Evolutionary conservation across 208 protist genomes (phyloP).

Genomic region (Lotmaria passim): DNA sequence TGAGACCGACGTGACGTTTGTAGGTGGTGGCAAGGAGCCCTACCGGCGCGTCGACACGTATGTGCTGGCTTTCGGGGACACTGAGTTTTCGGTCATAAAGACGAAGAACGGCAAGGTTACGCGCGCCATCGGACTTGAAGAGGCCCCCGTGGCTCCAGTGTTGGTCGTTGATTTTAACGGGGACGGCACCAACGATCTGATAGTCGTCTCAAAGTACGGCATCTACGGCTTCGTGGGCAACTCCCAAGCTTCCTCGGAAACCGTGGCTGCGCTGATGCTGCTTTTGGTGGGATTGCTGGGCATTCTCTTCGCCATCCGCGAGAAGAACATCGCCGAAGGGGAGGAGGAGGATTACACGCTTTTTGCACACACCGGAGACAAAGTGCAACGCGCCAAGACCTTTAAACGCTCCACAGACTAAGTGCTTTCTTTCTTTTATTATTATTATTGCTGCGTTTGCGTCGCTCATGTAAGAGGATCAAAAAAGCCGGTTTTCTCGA

Average conservation of each 20-base stretch:
- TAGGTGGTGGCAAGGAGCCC: conserved; percentile 45
- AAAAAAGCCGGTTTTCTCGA: too few relatives aligned
- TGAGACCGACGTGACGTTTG: conserved; percentile 54
- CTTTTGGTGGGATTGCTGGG: conserved; percentile 75
- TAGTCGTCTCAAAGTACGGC: conserved; percentile 65
- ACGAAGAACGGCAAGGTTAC: conserved; percentile 69
- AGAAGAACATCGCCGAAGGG: conserved; percentile 36
- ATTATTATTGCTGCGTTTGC: neutral
- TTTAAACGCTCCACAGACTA: conserved; percentile 54
- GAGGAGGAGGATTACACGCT: conserved; percentile 42
- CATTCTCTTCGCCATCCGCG: conserved; percentile 62
- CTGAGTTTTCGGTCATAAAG: conserved; percentile 62
- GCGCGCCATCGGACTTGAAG: conserved; percentile 51
- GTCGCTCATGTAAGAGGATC: neutral
- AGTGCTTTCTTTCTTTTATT: conserved; percentile 4
- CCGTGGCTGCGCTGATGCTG: conserved; percentile 71
- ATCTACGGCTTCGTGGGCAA: conserved; percentile 78
- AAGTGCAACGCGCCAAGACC: conserved; percentile 24
- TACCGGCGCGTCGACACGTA: conserved; percentile 74
- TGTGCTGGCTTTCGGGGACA: conserved; percentile 83
- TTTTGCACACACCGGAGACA: conserved; percentile 32
- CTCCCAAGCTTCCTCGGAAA: conserved; percentile 70
- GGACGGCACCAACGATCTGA: conserved; percentile 87
- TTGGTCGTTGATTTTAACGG: conserved; percentile 89
- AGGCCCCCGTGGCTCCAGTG: conserved; percentile 69